phyloP scores from a whole-genome alignment of 139 green algal genomes.

The Mesostigma viride region DNA sequence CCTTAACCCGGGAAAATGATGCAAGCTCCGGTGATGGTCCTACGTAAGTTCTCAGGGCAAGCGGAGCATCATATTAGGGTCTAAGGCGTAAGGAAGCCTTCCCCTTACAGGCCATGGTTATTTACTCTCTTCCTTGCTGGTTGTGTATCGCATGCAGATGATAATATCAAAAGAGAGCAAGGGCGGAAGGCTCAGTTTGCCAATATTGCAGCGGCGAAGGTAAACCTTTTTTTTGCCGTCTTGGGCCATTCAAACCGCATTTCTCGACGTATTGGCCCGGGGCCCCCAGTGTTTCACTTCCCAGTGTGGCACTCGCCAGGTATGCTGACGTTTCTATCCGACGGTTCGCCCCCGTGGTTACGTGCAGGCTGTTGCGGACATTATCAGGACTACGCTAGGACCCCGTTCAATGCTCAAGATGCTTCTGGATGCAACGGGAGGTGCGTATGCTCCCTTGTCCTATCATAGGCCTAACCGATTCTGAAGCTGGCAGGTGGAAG shows the following conservation, averaged over 20 bases:
- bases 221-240: background rate
- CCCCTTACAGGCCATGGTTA: too few species aligned
- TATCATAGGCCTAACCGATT: too few species aligned
- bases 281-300: background rate
- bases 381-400: conserved; percentile 92
- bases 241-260: background rate
- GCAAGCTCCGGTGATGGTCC: too few species aligned
- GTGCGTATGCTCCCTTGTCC: too few species aligned
- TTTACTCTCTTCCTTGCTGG: too few species aligned
- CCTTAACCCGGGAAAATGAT: too few species aligned
- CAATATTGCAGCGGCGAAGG: conserved; percentile 93
- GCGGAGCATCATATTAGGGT: too few species aligned
- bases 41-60: too few species aligned
- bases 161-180: conserved; percentile 76
- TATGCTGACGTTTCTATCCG: background rate
- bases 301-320: background rate
- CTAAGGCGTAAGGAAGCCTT: too few species aligned
- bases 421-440: conserved; percentile 90
- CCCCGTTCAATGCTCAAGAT: conserved; percentile 98
- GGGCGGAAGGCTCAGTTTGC: conserved; percentile 87
- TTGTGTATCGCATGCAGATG: too few species aligned
- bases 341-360: background rate
- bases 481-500: too few species aligned
- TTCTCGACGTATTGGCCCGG: background rate
- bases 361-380: conserved; percentile 76